Conservation (phyloP, 352 stramenopile species). For the Blastocystis sp. region DNA sequence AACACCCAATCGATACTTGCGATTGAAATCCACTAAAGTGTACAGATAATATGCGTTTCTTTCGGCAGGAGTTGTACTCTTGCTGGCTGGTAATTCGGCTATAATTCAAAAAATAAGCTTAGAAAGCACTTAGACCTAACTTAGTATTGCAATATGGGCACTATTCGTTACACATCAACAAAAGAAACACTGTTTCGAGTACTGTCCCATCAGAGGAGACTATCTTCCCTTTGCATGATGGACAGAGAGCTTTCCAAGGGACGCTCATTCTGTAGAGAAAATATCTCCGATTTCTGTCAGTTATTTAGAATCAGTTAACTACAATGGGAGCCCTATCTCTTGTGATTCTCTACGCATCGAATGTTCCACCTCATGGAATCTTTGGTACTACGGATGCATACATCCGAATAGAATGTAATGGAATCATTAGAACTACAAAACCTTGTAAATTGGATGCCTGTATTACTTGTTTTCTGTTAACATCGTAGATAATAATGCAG, state of each 20-base stretch:
- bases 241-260: slow-evolving; percentile 31
- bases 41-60: slow-evolving; percentile 44
- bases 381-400: too few relatives aligned
- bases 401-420: too few relatives aligned
- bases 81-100: neutral
- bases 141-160: slow-evolving; percentile 27
- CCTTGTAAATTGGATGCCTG: too few relatives aligned
- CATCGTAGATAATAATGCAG: too few relatives aligned
- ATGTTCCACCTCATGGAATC: too few relatives aligned
- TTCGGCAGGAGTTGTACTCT: neutral
- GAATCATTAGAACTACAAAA: too few relatives aligned
- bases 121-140: neutral
- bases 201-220: slow-evolving; percentile 12
- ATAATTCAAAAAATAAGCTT: neutral
- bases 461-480: too few relatives aligned
- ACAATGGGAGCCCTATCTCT: too few relatives aligned
- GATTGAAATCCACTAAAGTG: slow-evolving; percentile 55
- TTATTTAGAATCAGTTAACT: too few relatives aligned
- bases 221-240: slow-evolving; percentile 17
- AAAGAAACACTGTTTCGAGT: neutral
- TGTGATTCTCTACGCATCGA: too few relatives aligned
- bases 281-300: neutral
- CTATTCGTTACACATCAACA: neutral
- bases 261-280: neutral
- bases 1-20: neutral